Base-by-base conservation (phyloP, 2,329 filamentous ascomycete species). In the Massarina eburnea region DNA sequence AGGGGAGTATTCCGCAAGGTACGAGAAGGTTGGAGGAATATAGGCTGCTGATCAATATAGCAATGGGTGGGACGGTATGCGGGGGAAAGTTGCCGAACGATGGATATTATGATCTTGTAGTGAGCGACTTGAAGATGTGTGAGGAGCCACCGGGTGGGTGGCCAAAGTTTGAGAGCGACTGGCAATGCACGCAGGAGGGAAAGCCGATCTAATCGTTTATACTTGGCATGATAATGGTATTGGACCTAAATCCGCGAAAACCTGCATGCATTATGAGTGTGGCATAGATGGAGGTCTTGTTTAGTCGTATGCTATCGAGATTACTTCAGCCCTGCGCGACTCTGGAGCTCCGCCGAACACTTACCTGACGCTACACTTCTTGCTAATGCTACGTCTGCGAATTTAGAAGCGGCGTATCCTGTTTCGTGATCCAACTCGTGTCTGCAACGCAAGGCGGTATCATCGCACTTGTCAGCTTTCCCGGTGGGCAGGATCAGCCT, bases 21-120 rank as follows among this genome's bases (percentile, higher is more conserved):
- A 82, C 78, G 2, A 68, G 81, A 10, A 72, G 76, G 5, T 73
- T 84, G 65, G 74, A 77, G 44, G 80, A 83, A 20, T 83, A 76
- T 66, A 75, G 74, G 15, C 67, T 84, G 8, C 64, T 83, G 48
- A 72, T 84, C 15, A 84, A 84, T 46, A 72, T 84, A n/a, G 81
- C 81, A 1, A 82, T 84, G 77, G 81, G 81, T 0, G 81, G 81
- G 0, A 82, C 79, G 47, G 80, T 83, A 4, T 82, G 80, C 52
- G 64, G 73, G 14, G 80, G 79, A 0, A 74, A 73, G 56, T 64
- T 71, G 12, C 81, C 81, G 1, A 62, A 55, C 0, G 75, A 82
- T 51, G 81, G 81, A 0, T 63, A 68, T 18, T 83, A 84, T 56
- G 80, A 83, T 45, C 73, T 83, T 64, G 73, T 81, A 2, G 68